Base-by-base conservation (phyloP, 805 yeast genomes). In the Hyphopichia homilentoma region DNA sequence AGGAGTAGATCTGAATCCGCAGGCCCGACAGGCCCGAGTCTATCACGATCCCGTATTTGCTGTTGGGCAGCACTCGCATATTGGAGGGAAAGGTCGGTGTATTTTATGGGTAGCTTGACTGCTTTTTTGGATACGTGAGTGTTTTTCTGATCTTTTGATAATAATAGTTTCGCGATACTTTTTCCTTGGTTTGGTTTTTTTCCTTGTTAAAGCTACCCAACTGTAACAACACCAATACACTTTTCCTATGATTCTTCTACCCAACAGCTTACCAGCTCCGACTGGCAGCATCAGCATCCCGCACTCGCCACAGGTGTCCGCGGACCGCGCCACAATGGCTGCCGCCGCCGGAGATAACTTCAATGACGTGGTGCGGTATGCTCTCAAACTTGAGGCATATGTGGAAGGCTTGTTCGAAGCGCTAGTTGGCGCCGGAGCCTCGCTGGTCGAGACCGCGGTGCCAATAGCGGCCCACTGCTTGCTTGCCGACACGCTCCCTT, bases 21-120 rank as follows among this genome's bases (percentile, higher is more conserved):
- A 97, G 87, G 1, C 98, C 98, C 0, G 95, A 84, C 1, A 97
- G 88, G 1, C 98, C 98, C 0, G 97, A 87, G 57, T 90, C 98
- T 3, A 90, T 73, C 11, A 90, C 94, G 19, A 93, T 81, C 17
- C 96, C 97, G 64, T 85, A 89, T 31, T 68, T 58, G 22, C 7
- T 7, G 22, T 20, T 20, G 9, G 11, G 22, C 22, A 11, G 11
- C 11, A n/a, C n/a, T n/a, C n/a, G n/a, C n/a, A n/a, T n/a, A n/a
- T n/a, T n/a, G n/a, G 21, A 14, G 5, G 15, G 18, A 13, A 14
- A 12, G n/a, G 15, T 21, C 11, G 11, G 14, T n/a, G n/a, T n/a
- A n/a, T n/a, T n/a, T n/a, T n/a, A n/a, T n/a, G n/a, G n/a, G n/a
- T n/a, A n/a, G n/a, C n/a, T n/a, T n/a, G n/a, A n/a, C n/a, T n/a